Conservation (phyloP, 176 grass and related monocot genomes). For the Carex kokanica region DNA sequence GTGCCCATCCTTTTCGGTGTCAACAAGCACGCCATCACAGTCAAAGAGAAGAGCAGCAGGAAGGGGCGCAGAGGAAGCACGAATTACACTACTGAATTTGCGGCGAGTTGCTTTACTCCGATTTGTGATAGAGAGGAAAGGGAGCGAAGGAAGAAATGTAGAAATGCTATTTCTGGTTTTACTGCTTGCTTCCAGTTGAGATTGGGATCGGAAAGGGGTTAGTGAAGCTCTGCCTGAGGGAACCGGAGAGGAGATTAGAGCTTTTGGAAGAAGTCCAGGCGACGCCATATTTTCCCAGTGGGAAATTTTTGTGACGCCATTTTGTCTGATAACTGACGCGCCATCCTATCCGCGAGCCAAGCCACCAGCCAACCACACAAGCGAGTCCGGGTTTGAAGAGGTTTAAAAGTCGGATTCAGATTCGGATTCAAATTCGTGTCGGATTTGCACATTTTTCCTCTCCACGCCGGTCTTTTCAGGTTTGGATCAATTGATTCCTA, state of each 20-base stretch:
- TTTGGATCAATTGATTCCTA: background rate
- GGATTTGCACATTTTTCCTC: background rate
- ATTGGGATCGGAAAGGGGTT: background rate
- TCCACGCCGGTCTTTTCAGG: background rate
- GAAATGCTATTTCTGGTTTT: background rate
- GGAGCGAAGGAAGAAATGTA: background rate
- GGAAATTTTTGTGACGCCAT: conserved; percentile 2
- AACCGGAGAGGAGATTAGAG: conserved; percentile 7
- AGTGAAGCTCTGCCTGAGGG: background rate
- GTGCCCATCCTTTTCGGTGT: conserved; percentile 95
- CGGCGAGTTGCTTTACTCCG: background rate
- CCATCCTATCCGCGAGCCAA: conserved; percentile 25
- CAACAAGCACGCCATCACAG: conserved; percentile 92
- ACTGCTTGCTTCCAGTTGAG: background rate
- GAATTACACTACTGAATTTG: background rate
- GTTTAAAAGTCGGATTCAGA: background rate
- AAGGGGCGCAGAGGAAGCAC: conserved; percentile 20
- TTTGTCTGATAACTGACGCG: conserved; percentile 17
- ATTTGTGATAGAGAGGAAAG: background rate
- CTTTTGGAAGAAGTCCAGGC: conserved; percentile 4
- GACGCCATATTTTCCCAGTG: conserved; percentile 12
- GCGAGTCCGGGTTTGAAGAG: background rate
- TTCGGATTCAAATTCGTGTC: background rate
- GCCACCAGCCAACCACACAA: background rate
- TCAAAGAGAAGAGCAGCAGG: conserved; percentile 82